Evolutionary conservation across 2,329 filamentous ascomycete genomes (phyloP), one percentile per base, ranked within the genome.

Genomic region (Colletotrichum neosansevieriae): DNA sequence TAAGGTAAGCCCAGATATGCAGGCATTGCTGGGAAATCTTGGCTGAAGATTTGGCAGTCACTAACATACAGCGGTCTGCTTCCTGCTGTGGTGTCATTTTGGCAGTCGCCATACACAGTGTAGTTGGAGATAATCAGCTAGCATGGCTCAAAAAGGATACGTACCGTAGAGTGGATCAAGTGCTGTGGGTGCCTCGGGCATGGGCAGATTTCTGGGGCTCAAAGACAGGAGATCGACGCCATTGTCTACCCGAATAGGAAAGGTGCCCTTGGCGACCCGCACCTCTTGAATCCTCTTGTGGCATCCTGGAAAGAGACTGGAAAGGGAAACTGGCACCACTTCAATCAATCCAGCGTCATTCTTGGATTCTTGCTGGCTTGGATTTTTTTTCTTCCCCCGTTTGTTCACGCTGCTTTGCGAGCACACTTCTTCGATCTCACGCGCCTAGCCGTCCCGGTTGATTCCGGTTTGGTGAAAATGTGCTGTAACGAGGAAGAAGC

Each of bases 131-230:
- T 4, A 21, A 4, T 21, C 4, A 6, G 24, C 24, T 29, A 29
- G 24, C 24, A 6, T 29, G 0, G 6, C 29, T 29, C 7, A 7
- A 1, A 9, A 29, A 2, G 2, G 7, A n/a, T 4, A 44, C 13
- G 38, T 29, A 44, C n/a, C 15, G 38, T 24, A 42, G 21, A 32
- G 49, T 49, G 12, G 17, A 5, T 21, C 17, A 44, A 24, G 11
- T 38, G 53, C 7, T 6, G 47, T 40, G 54, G 24, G 15, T 63
- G 64, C 64, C 59, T 63, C 50, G 63, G 63, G 50, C 58, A 67
- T 42, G 63, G 63, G 50, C 58, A 67, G 17, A 44, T 36, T 24
- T 38, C 5, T 67, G 58, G 58, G 50, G 51, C 58, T 66, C 58
- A 34, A 57, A 19, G 11, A n/a, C n/a, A n/a, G 12, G 11, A 12